A percentile compares a stretch with the other conserved stretches of the same genome.
Conservation (phyloP, 2,329 filamentous ascomycete genomes). For the Kalaharituber pfeilii region DNA sequence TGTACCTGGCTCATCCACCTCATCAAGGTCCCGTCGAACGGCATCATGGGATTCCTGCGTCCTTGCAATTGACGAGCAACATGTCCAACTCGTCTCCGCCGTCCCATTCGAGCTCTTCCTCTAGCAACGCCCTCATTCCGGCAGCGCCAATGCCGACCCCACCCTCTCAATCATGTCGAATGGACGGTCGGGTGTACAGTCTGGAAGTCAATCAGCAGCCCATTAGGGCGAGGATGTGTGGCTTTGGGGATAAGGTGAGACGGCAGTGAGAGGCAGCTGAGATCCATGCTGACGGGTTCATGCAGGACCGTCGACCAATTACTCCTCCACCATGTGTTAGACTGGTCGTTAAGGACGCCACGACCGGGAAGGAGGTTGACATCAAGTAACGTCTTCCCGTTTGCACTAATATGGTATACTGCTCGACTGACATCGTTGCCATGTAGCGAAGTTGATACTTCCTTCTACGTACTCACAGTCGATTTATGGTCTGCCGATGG, state of each 20-base stretch:
- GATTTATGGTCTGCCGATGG: conserved; percentile 50
- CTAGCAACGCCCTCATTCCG: not conserved
- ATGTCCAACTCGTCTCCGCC: conserved; percentile 15
- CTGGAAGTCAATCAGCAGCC: conserved; percentile 80
- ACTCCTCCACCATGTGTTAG: conserved; percentile 86
- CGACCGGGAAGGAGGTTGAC: conserved; percentile 64
- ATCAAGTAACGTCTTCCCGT: conserved; percentile 44
- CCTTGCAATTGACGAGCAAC: conserved; percentile 14
- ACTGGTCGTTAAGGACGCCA: conserved; percentile 57
- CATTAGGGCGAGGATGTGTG: conserved; percentile 87
- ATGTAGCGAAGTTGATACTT: conserved; percentile 47
- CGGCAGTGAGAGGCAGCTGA: not conserved
- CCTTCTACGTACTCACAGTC: conserved; percentile 50
- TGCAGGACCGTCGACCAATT: conserved; percentile 78
- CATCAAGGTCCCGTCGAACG: conserved; percentile 8
- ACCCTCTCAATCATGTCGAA: conserved; percentile 28
- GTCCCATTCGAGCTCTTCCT: not conserved
- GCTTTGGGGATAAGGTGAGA: conserved; percentile 86
- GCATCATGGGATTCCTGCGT: conserved; percentile 16
- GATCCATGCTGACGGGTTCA: not conserved
- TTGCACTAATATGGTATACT: not conserved
- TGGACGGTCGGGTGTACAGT: conserved; percentile 35
- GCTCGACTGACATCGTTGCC: not conserved
- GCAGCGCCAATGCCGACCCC: conserved; percentile 16
- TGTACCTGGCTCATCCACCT: not conserved